Percentiles rank a stretch among this genome's conserved stretches.
Evolutionary conservation across 768 basidiomycete species (phyloP).

Genomic region (Leccinum uliginosum): DNA sequence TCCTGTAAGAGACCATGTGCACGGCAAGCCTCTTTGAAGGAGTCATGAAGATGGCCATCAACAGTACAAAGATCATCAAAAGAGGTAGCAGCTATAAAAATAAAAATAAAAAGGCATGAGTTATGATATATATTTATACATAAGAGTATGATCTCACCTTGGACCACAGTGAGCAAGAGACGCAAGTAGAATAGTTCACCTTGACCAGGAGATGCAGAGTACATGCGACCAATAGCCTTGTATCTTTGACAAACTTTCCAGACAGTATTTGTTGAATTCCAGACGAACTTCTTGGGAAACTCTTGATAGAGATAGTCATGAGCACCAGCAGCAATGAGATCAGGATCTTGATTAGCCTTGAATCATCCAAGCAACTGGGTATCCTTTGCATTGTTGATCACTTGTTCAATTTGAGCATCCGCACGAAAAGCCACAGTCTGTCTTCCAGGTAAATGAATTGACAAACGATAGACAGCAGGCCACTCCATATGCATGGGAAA

Average conservation of each 20-base stretch:
- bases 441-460: neutral
- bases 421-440: neutral
- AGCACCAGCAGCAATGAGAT: constrained; percentile 3
- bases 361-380: neutral
- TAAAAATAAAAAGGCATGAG: neutral
- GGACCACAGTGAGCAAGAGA: constrained; percentile 36
- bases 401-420: neutral
- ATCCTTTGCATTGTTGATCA: neutral
- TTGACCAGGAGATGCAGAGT: constrained; percentile 13
- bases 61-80: neutral
- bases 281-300: constrained; percentile 30
- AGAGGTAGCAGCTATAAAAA: neutral
- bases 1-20: constrained; percentile 38
- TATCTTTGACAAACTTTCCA: constrained; percentile 29
- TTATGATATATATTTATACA: neutral
- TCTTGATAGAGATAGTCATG: constrained; percentile 30
- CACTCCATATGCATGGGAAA: too few species aligned
- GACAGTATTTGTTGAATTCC: constrained; percentile 9
- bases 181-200: constrained; percentile 40
- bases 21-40: constrained; percentile 33
- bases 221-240: constrained; percentile 15
- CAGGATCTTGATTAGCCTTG: neutral
- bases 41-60: neutral
- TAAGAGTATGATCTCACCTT: constrained; percentile 1
- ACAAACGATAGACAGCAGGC: too few species aligned